These are phyloP conservation scores for Phialophora macrospora DNA, from an alignment of 2,329 filamentous ascomycete species.

Conservation along the genomic window DNA sequence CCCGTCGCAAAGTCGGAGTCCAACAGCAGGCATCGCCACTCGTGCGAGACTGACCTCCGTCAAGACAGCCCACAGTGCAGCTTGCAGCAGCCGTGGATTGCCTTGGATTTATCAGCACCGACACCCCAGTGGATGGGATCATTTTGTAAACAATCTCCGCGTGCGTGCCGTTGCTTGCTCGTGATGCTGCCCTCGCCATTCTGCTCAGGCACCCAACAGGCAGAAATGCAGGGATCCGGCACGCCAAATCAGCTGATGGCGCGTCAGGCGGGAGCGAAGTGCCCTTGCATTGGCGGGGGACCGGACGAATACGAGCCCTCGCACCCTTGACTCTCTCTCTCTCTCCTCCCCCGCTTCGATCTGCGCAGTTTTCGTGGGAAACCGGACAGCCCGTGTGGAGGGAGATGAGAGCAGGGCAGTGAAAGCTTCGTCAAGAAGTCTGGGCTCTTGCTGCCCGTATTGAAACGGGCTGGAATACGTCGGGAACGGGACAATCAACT, in stretches of 20 bases:
- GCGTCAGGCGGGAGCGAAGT: slow-evolving; percentile 8
- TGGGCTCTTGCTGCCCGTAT: slow-evolving; percentile 1
- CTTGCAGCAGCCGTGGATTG: not conserved
- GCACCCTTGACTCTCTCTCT: not conserved
- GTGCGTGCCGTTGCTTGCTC: not conserved
- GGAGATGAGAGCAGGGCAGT: not conserved
- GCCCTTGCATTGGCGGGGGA: not conserved
- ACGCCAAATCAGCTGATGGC: slow-evolving; percentile 30
- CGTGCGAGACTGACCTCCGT: not conserved
- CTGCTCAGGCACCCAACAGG: slow-evolving; percentile 23
- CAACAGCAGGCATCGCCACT: not conserved
- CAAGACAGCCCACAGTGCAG: not conserved
- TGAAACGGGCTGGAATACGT: not conserved
- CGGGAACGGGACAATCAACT: slow-evolving; percentile 17
- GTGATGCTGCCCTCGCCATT: not conserved
- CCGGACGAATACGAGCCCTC: not conserved
- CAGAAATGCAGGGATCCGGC: slow-evolving; percentile 14
- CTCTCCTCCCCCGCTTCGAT: not conserved
- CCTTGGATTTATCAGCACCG: slow-evolving; percentile 17
- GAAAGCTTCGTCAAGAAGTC: not conserved
- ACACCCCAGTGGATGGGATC: not conserved
- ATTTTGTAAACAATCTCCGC: not conserved
- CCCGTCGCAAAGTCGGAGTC: too few species aligned
- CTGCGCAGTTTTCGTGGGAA: not conserved
- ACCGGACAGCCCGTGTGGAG: not conserved